A percentile compares a stretch with the other conserved stretches of the same genome.
phyloP scores from a whole-genome alignment of 169 alveolate genomes.

The Plasmodium coatneyi region DNA sequence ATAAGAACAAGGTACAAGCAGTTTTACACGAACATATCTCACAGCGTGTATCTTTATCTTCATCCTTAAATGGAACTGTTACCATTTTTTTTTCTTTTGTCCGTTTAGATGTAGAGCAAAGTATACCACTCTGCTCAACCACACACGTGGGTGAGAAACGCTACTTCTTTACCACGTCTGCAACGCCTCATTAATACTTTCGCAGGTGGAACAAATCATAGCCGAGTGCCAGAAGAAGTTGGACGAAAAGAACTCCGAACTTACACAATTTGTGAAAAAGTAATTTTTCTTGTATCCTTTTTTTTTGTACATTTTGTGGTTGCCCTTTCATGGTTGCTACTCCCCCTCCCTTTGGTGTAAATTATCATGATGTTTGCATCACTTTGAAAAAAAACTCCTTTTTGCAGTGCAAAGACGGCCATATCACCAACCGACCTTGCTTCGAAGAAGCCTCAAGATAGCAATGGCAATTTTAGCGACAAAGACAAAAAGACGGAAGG shows the following conservation, averaged over 20 bases:
- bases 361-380: background rate
- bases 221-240: constrained; percentile 65
- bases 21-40: background rate
- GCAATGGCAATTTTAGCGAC: background rate
- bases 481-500: constrained; percentile 35
- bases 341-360: background rate
- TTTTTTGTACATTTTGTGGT: background rate
- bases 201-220: constrained; percentile 69
- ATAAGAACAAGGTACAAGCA: constrained; percentile 79
- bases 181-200: background rate
- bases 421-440: constrained; percentile 4
- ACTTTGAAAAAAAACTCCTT: background rate
- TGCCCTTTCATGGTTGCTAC: background rate
- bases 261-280: constrained; percentile 60
- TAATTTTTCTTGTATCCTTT: constrained; percentile 17
- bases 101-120: background rate
- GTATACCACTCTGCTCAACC: background rate
- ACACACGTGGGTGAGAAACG: background rate
- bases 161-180: background rate
- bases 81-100: background rate
- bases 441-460: constrained; percentile 8
- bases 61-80: background rate
- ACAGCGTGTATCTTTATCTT: background rate
- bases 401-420: constrained; percentile 32
- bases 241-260: constrained; percentile 63